Base-by-base conservation (phyloP, 2,329 filamentous ascomycete genomes). In the Monilinia vaccinii-corymbosi region DNA sequence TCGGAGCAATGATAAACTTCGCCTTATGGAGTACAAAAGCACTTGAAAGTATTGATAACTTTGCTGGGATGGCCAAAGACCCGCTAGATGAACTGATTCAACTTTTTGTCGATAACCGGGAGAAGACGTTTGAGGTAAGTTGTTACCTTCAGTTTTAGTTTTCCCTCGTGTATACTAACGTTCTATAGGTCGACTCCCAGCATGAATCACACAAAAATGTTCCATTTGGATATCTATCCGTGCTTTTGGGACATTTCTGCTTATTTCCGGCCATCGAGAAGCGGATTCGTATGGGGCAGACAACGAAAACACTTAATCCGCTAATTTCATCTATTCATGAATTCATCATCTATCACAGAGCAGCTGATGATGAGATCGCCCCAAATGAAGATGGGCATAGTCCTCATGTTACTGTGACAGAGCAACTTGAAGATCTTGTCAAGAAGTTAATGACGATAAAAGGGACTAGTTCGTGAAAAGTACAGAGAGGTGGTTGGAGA, bases 1-100 rank as follows among this genome's bases (percentile, higher is more conserved):
- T 96, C 44, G 92, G 91, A 0, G 83, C 90, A 25, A 82, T 93
- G 73, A 96, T 96, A 72, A 97, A 97, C 69, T 81, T 97, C 58
- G 83, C 89, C 10, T 91, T 96, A 71, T 86, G 90, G 70, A 91
- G 85, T 68, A 77, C 84, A 18, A 72, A 78, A 25, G 86, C 88
- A 14, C 79, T 86, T 57, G 72, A 75, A 68, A 63, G 76, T 73
- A 69, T 80, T 72, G 65, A 82, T 69, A 62, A 71, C 62, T 65
- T 73, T 64, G 58, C 69, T 73, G 61, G 50, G 60, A 73, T 70
- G 58, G 73, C 64, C 44, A 68, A 70, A 61, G 74, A 71, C 68
- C 76, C 83, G 9, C 73, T 91, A 40, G 79, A 84, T 52, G 74
- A 74, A 53, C 77, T 95, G 40, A 77, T 89, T 36, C 74, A 75